phyloP scores from a whole-genome alignment of 2,329 filamentous ascomycete species.

The Colletotrichum sp. region DNA sequence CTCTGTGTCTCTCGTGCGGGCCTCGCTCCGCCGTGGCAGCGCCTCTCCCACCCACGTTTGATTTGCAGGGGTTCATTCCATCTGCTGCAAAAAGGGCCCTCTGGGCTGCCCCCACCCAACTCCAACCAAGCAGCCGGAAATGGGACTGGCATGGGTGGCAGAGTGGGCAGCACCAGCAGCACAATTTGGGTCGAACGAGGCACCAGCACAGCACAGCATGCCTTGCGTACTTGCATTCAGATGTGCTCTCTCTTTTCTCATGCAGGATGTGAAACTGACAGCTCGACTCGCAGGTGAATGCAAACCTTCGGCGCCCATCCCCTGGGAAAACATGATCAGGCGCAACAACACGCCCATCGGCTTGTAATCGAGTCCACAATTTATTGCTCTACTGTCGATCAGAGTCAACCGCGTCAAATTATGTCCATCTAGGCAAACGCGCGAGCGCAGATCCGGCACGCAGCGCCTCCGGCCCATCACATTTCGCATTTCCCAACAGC shows the following conservation, averaged over 20 bases:
- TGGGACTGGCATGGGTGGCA: slow-evolving; percentile 4
- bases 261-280: background rate
- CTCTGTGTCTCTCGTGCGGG: background rate
- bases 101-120: background rate
- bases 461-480: background rate
- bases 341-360: slow-evolving; percentile 31
- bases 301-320: slow-evolving; percentile 37
- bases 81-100: background rate
- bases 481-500: background rate
- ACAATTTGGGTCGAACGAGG: background rate
- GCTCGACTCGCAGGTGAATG: slow-evolving; percentile 34
- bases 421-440: background rate
- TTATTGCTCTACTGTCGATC: background rate
- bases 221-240: background rate
- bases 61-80: background rate
- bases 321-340: slow-evolving; percentile 42
- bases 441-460: background rate
- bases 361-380: background rate
- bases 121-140: slow-evolving; percentile 9
- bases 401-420: background rate
- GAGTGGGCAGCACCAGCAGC: background rate
- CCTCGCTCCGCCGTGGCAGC: background rate
- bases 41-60: background rate
- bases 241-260: background rate
- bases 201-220: background rate